phyloP scores from a whole-genome alignment of 129 eudicot species.

The Tagetes erecta region DNA sequence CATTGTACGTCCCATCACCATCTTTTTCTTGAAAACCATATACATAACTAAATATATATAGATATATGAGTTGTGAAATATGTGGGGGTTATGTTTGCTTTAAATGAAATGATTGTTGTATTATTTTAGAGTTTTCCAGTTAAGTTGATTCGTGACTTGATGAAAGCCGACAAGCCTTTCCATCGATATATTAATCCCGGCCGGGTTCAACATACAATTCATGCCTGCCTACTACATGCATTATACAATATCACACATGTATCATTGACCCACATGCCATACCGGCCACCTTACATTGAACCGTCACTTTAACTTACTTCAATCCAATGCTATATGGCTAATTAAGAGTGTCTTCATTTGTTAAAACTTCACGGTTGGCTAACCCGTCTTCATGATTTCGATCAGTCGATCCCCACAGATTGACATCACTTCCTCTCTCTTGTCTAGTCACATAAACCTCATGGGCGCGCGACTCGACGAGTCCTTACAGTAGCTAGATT shows the following conservation, averaged over 20 bases:
- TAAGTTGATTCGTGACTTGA: conserved; percentile 24
- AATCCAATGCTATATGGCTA: neutral
- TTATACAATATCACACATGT: conserved; percentile 1
- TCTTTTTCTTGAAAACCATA: too few relatives aligned
- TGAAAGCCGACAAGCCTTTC: conserved; percentile 30
- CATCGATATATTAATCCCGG: conserved; percentile 5
- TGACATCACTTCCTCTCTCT: too few relatives aligned
- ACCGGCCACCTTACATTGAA: neutral
- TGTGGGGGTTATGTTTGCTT: neutral
- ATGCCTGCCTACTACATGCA: neutral
- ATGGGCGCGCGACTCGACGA: too few relatives aligned
- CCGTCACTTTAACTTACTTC: neutral
- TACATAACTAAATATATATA: neutral
- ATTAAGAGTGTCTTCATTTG: too few relatives aligned
- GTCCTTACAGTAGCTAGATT: too few relatives aligned
- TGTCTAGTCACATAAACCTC: too few relatives aligned
- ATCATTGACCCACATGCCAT: neutral
- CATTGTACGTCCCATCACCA: too few relatives aligned
- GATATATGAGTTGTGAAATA: neutral
- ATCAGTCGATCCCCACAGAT: too few relatives aligned
- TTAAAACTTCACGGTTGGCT: too few relatives aligned
- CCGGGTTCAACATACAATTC: conserved; percentile 23
- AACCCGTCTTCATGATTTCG: too few relatives aligned
- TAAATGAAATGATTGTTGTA: conserved; percentile 29
- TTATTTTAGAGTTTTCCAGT: conserved; percentile 23